phyloP scores from a whole-genome alignment of 2,329 filamentous ascomycete species.

The Alternaria arborescens region DNA sequence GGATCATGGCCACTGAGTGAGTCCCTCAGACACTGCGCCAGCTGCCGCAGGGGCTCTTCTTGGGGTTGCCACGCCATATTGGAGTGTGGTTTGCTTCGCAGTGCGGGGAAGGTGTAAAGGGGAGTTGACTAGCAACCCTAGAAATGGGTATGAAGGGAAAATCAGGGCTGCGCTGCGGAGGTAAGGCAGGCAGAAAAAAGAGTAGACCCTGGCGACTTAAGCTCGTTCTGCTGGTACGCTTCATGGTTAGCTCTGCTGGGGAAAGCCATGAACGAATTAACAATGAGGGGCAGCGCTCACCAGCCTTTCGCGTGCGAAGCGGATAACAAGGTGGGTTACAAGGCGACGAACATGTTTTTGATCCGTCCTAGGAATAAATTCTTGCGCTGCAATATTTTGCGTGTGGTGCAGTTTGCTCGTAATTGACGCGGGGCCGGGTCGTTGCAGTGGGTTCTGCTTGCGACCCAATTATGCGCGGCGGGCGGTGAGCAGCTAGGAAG shows the following conservation, averaged over 20 bases:
- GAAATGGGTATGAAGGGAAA: conserved; percentile 8
- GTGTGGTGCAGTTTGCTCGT: conserved; percentile 44
- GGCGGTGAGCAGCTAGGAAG: conserved; percentile 21
- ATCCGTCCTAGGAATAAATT: conserved; percentile 13
- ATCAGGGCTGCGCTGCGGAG: conserved; percentile 18
- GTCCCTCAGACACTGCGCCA: conserved; percentile 88
- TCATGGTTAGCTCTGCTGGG: conserved; percentile 46
- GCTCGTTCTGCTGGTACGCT: conserved; percentile 40
- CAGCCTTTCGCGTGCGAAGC: conserved; percentile 33
- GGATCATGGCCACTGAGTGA: conserved; percentile 87
- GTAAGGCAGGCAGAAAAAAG: conserved; percentile 19
- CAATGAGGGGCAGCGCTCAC: conserved; percentile 36
- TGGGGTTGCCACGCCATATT: conserved; percentile 92
- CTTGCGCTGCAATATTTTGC: conserved; percentile 28
- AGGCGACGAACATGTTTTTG: conserved; percentile 37
- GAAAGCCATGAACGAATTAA: conserved; percentile 32
- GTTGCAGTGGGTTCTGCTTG: conserved; percentile 30
- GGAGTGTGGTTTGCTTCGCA: conserved; percentile 23
- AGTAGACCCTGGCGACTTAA: conserved; percentile 35
- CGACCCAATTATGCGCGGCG: conserved; percentile 27
- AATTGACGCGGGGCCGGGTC: conserved; percentile 42
- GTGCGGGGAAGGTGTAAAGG: conserved; percentile 21
- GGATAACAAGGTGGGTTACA: conserved; percentile 41
- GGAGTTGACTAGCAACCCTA: conserved; percentile 14
- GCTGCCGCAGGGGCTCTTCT: conserved; percentile 85